Percentiles rank a stretch among this genome's conserved stretches.
phyloP scores from a whole-genome alignment of 2,329 filamentous ascomycete species.

The Clarireedia sp. region DNA sequence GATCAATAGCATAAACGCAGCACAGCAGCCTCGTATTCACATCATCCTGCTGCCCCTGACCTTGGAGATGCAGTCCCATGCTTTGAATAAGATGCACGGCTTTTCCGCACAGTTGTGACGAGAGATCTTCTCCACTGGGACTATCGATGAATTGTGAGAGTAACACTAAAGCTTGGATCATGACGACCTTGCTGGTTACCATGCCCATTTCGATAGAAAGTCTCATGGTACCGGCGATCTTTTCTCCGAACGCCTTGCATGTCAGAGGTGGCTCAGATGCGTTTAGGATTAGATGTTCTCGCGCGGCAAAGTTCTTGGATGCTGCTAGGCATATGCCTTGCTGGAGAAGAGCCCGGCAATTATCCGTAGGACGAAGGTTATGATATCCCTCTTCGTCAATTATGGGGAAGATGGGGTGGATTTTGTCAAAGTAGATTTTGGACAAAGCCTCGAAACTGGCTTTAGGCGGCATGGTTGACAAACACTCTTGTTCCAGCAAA shows the following conservation, averaged over 20 bases:
- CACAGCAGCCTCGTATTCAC: slow-evolving; percentile 41
- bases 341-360: slow-evolving; percentile 36
- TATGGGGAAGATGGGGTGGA: slow-evolving; percentile 27
- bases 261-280: slow-evolving; percentile 10
- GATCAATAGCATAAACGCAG: slow-evolving; percentile 53
- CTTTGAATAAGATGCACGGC: slow-evolving; percentile 52
- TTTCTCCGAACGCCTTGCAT: slow-evolving; percentile 20
- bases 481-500: slow-evolving; percentile 23
- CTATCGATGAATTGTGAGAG: slow-evolving; percentile 52
- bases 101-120: slow-evolving; percentile 44
- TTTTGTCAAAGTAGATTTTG: slow-evolving; percentile 30
- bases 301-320: slow-evolving; percentile 40
- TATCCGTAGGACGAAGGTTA: slow-evolving; percentile 30
- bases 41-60: slow-evolving; percentile 28
- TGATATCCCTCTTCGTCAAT: slow-evolving; percentile 20
- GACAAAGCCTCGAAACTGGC: slow-evolving; percentile 40
- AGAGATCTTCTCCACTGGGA: slow-evolving; percentile 46
- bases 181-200: slow-evolving; percentile 45
- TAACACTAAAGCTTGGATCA: slow-evolving; percentile 46
- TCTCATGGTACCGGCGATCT: slow-evolving; percentile 20
- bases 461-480: slow-evolving; percentile 40
- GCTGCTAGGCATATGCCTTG: slow-evolving; percentile 50
- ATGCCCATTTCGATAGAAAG: slow-evolving; percentile 42
- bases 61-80: slow-evolving; percentile 45
- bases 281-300: slow-evolving; percentile 32